Base-by-base conservation (phyloP, 2,329 filamentous ascomycete species). In the Hirsutella thompsonii region DNA sequence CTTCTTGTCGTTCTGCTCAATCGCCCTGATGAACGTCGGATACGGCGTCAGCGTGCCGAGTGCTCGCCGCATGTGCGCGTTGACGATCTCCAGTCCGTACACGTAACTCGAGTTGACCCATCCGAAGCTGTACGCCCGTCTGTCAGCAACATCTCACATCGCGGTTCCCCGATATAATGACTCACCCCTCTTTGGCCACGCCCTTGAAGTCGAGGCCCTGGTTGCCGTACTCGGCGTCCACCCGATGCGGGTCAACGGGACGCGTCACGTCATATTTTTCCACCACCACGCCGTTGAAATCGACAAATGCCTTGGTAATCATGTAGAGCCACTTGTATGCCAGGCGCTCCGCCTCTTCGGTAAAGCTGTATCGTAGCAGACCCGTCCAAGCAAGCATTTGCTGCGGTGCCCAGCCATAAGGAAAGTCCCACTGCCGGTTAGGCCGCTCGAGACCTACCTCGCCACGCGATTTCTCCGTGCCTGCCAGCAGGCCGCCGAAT, bases 41-140 rank as follows among this genome's bases (percentile, higher is more conserved):
- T 84, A 96, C 2, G 84, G 81, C 4, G 89, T 95, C 51, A 94
- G 70, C 6, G 88, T 84, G 42, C 89, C 90, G 32, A 98, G 70
- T 1, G 90, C 87, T 52, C 89, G 83, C 58, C 81, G 79, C 78
- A 92, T 89, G 62, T 94, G 87, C 26, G 85, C 83, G 52, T 84
- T 89, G 45, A 94, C 72, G 50, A 95, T 84, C 49, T 89, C 81
- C 45, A 96, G 70, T 33, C 90, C 92, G 56, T 93, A 93, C 43
- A 96, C 84, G 59, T 94, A 98, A 58, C 89, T 95, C 54, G 92
- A 90, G 58, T 98, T 98, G 55, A 96, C 92, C 92, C 92, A 98
- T 40, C 90, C 92, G 57, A 98, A 98, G 43, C 90, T 94, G 55
- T 38, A 2, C 32, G 9, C 5, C n/a, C 32, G 13, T 34, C 32